Evolutionary conservation across 2,329 filamentous ascomycete species (phyloP).

Genomic region (Aspergillus jensenii): DNA sequence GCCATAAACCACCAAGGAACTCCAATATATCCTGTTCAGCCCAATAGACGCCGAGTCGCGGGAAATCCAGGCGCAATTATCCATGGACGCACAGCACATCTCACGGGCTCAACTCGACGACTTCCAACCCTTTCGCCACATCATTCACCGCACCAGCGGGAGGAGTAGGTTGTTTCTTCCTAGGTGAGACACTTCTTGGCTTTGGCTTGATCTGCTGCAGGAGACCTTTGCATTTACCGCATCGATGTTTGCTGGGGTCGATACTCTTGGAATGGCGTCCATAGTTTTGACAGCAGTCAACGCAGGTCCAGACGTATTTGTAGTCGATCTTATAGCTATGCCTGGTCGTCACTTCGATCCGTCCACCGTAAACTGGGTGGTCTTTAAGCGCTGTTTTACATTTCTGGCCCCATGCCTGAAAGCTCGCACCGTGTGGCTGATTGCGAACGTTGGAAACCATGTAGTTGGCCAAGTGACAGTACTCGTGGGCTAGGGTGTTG

Average conservation of each 20-base stretch:
- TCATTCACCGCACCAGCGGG: not conserved
- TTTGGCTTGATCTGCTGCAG: conserved; percentile 78
- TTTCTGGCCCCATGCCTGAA: conserved; percentile 66
- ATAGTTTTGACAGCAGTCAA: conserved; percentile 67
- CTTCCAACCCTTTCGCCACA: conserved; percentile 1
- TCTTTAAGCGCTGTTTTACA: conserved; percentile 37
- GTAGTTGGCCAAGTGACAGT: conserved; percentile 90
- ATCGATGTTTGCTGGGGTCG: conserved; percentile 68
- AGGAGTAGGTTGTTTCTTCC: conserved; percentile 22
- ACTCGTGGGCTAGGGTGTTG: conserved; percentile 94
- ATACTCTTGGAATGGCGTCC: conserved; percentile 86
- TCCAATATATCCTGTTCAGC: not conserved
- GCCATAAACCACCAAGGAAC: not conserved
- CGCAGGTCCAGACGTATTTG: conserved; percentile 86
- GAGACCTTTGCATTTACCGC: conserved; percentile 70
- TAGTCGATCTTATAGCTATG: conserved; percentile 89
- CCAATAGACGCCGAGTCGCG: not conserved
- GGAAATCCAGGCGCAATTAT: too few relatives aligned
- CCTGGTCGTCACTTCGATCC: conserved; percentile 78
- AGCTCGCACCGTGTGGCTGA: conserved; percentile 79
- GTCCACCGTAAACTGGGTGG: conserved; percentile 57
- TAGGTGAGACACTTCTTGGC: conserved; percentile 53
- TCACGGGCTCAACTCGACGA: not conserved
- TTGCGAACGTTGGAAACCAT: conserved; percentile 75
- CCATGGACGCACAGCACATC: not conserved